phyloP scores from a whole-genome alignment of 2,329 filamentous ascomycete species.

The Claviceps spartinae region DNA sequence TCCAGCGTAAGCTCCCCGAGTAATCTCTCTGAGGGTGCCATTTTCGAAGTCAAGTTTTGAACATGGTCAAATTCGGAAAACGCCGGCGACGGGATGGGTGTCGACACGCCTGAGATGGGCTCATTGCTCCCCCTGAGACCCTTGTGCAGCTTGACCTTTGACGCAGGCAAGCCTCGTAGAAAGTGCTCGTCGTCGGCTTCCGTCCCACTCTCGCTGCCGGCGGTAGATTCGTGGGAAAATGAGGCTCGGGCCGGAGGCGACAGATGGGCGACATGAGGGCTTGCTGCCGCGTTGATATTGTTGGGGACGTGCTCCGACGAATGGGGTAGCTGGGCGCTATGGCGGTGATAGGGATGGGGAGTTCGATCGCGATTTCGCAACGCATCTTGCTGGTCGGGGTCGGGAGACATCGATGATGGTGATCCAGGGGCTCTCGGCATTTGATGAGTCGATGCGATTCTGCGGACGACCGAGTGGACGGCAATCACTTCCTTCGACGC shows the following conservation, averaged over 20 bases:
- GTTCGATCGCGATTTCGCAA: conserved; percentile 44
- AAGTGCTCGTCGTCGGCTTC: conserved; percentile 92
- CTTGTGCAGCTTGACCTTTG: conserved; percentile 59
- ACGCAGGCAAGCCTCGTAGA: conserved; percentile 71
- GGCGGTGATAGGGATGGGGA: conserved; percentile 55
- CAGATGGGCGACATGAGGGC: conserved; percentile 10
- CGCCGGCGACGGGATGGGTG: conserved; percentile 38
- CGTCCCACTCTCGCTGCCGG: conserved; percentile 77
- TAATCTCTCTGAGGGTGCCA: conserved; percentile 6
- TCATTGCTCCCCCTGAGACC: conserved; percentile 54
- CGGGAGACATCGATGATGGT: conserved; percentile 19
- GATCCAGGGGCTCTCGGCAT: conserved; percentile 32
- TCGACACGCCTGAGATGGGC: conserved; percentile 38
- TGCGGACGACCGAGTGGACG: conserved; percentile 3
- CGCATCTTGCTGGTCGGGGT: conserved; percentile 22
- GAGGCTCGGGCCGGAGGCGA: conserved; percentile 14
- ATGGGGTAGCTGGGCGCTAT: conserved; percentile 40
- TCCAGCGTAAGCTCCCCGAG: conserved; percentile 13
- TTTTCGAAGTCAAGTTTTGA: conserved; percentile 11
- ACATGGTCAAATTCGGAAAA: conserved; percentile 28
- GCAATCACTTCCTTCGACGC: conserved; percentile 3
- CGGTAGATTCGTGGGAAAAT: conserved; percentile 38
- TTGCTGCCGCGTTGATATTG: neutral
- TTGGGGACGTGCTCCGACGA: conserved; percentile 27
- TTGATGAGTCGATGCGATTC: neutral